These are phyloP conservation scores for Adiantum capillusveneris DNA, from an alignment of 75 land plant genomes.

Conservation along the genomic window DNA sequence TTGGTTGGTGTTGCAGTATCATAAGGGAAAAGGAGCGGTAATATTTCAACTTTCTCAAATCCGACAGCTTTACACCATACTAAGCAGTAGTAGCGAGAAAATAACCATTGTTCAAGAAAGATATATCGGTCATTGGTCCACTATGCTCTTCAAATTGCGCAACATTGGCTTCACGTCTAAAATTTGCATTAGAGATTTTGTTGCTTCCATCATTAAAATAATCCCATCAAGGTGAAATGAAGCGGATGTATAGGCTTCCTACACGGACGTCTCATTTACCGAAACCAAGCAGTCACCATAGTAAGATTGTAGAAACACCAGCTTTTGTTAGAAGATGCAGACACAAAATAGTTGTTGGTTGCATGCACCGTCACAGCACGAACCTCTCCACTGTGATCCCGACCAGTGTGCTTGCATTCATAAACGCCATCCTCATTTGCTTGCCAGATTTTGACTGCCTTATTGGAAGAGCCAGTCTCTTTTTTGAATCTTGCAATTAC, in stretches of 20 bases:
- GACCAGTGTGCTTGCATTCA: slow-evolving; percentile 57
- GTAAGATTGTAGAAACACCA: slow-evolving; percentile 96
- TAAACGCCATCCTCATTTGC: slow-evolving; percentile 69
- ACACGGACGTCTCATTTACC: too few relatives aligned
- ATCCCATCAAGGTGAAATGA: slow-evolving; percentile 99
- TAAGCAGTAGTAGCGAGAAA: too few relatives aligned
- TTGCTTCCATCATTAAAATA: too few relatives aligned
- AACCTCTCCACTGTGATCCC: slow-evolving; percentile 91
- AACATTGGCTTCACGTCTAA: slow-evolving; percentile 98
- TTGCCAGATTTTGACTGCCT: slow-evolving; percentile 96
- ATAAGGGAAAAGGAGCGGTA: slow-evolving; percentile 78
- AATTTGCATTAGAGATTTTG: slow-evolving; percentile 80
- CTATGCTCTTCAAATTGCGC: slow-evolving; percentile 88
- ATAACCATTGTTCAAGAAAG: too few relatives aligned
- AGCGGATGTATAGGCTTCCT: too few relatives aligned
- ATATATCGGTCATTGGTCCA: slow-evolving; percentile 83
- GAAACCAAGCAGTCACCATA: too few relatives aligned
- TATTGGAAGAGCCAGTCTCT: slow-evolving; percentile 3
- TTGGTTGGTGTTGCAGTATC: slow-evolving; percentile 69
- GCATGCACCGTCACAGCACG: slow-evolving; percentile 93
- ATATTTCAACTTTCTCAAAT: slow-evolving; percentile 76
- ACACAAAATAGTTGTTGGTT: slow-evolving; percentile 83
- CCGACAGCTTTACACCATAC: too few relatives aligned
- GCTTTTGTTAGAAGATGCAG: slow-evolving; percentile 79
- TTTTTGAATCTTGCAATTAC: too few relatives aligned